Evolutionary conservation across 2,329 filamentous ascomycete species (phyloP).

Genomic region (Bipolaris gigantea): DNA sequence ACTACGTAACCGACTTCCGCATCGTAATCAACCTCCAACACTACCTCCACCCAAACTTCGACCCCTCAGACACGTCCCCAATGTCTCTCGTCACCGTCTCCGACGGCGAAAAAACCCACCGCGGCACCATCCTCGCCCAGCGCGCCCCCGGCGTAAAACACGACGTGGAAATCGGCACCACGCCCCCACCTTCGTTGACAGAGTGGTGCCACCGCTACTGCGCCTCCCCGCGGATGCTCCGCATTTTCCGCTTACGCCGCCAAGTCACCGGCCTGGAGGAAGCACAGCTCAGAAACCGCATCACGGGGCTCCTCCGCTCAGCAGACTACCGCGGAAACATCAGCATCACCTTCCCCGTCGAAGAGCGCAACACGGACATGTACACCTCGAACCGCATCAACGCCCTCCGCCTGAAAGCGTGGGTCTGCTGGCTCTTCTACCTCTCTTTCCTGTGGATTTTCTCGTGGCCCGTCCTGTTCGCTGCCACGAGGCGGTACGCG

Average conservation of each 20-base stretch:
- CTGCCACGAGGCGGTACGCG: slow-evolving; percentile 68
- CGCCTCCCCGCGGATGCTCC: slow-evolving; percentile 59
- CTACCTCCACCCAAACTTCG: slow-evolving; percentile 32
- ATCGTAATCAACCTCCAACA: slow-evolving; percentile 40
- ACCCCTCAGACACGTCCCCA: slow-evolving; percentile 18
- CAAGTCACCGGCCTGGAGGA: slow-evolving; percentile 64
- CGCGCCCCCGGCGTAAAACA: slow-evolving; percentile 53
- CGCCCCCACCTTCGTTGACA: slow-evolving; percentile 46
- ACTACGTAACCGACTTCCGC: slow-evolving; percentile 43
- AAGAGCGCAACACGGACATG: slow-evolving; percentile 60
- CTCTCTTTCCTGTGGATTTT: slow-evolving; percentile 70
- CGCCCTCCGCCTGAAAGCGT: slow-evolving; percentile 64
- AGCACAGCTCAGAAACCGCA: slow-evolving; percentile 53
- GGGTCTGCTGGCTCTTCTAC: slow-evolving; percentile 67
- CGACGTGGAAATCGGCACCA: slow-evolving; percentile 52
- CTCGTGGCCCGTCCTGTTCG: slow-evolving; percentile 69
- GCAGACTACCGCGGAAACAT: slow-evolving; percentile 70
- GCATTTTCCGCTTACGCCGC: slow-evolving; percentile 50
- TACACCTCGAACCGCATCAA: slow-evolving; percentile 67
- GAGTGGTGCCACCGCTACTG: slow-evolving; percentile 73
- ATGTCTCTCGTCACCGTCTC: slow-evolving; percentile 52
- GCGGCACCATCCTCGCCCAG: slow-evolving; percentile 63
- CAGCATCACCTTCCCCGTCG: slow-evolving; percentile 61
- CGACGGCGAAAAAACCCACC: slow-evolving; percentile 62
- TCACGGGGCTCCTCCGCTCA: slow-evolving; percentile 61